A percentile compares a stretch with the other conserved stretches of the same genome.
Conservation (phyloP, 345 rosid genomes). For the Leavenworthia alabamica region DNA sequence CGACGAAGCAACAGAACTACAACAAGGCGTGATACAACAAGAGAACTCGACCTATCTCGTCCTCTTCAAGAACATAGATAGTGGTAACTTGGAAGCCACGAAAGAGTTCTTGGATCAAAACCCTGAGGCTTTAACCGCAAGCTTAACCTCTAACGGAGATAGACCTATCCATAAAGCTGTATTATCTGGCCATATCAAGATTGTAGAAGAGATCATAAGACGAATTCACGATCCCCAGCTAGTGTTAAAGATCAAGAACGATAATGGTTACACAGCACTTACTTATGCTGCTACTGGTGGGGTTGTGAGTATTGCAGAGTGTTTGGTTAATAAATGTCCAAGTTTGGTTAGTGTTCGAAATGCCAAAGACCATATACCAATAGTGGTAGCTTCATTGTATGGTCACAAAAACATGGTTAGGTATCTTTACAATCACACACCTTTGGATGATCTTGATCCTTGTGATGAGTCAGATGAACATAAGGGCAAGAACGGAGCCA, state of each 20-base stretch:
- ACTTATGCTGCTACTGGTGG: slow-evolving; percentile 72
- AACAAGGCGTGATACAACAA: background rate
- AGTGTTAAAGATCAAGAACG: slow-evolving; percentile 30
- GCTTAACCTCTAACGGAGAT: slow-evolving; percentile 53
- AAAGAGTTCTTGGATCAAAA: slow-evolving; percentile 34
- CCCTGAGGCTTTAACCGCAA: slow-evolving; percentile 37
- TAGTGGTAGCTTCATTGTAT: slow-evolving; percentile 59
- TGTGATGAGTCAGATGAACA: slow-evolving; percentile 30
- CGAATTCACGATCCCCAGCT: slow-evolving; percentile 14
- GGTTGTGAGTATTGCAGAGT: slow-evolving; percentile 44
- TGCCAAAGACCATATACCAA: slow-evolving; percentile 40
- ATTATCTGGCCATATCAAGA: slow-evolving; percentile 51
- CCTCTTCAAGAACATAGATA: slow-evolving; percentile 53
- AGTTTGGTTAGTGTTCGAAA: slow-evolving; percentile 41
- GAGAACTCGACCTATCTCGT: slow-evolving; percentile 29
- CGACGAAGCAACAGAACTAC: slow-evolving; percentile 18
- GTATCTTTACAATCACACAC: slow-evolving; percentile 48
- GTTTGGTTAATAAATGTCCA: slow-evolving; percentile 39
- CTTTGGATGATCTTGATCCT: slow-evolving; percentile 42
- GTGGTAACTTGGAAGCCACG: slow-evolving; percentile 48
- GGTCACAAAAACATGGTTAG: slow-evolving; percentile 54
- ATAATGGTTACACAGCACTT: slow-evolving; percentile 49
- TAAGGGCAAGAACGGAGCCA: slow-evolving; percentile 40
- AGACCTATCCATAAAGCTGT: slow-evolving; percentile 59
- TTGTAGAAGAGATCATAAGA: slow-evolving; percentile 46